These are phyloP conservation scores for Exophiala viscosa DNA, from an alignment of 2,329 filamentous ascomycete species.

Conservation along the genomic window DNA sequence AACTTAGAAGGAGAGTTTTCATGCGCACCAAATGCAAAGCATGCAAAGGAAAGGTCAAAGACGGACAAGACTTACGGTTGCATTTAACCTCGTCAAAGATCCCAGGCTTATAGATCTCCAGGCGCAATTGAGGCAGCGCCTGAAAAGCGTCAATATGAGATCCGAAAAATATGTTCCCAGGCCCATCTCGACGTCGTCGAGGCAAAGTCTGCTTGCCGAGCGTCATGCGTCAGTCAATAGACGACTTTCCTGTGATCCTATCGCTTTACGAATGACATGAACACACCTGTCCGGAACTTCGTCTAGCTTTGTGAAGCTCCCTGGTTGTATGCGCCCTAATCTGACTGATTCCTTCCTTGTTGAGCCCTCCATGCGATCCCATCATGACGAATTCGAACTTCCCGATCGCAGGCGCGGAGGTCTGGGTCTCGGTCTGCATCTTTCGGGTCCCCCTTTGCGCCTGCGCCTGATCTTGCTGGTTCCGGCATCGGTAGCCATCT, in stretches of 20 bases:
- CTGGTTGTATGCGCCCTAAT: slow-evolving; percentile 21
- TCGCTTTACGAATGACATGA: not conserved
- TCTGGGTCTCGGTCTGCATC: not conserved
- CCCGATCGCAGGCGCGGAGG: not conserved
- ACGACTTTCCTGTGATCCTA: not conserved
- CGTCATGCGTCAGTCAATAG: slow-evolving; percentile 1
- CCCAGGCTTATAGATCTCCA: slow-evolving; percentile 12
- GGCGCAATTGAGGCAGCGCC: slow-evolving; percentile 6
- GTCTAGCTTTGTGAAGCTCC: slow-evolving; percentile 15
- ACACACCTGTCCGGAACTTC: slow-evolving; percentile 13
- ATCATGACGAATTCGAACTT: slow-evolving; percentile 19
- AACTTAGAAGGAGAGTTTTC: not conserved
- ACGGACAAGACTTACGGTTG: slow-evolving; percentile 4
- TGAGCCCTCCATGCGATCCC: slow-evolving; percentile 12
- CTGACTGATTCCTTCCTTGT: slow-evolving; percentile 18
- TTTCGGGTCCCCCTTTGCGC: not conserved
- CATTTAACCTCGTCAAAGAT: slow-evolving; percentile 14
- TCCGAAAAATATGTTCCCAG: slow-evolving; percentile 14
- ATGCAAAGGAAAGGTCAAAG: not conserved
- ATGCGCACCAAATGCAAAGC: not conserved
- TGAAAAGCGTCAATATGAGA: slow-evolving; percentile 12
- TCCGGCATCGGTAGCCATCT: not conserved
- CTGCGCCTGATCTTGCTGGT: not conserved
- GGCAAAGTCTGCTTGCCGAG: not conserved
- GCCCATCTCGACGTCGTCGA: slow-evolving; percentile 5